Base-by-base conservation (phyloP, 805 yeast species). In the Metschnikowia proteae region DNA sequence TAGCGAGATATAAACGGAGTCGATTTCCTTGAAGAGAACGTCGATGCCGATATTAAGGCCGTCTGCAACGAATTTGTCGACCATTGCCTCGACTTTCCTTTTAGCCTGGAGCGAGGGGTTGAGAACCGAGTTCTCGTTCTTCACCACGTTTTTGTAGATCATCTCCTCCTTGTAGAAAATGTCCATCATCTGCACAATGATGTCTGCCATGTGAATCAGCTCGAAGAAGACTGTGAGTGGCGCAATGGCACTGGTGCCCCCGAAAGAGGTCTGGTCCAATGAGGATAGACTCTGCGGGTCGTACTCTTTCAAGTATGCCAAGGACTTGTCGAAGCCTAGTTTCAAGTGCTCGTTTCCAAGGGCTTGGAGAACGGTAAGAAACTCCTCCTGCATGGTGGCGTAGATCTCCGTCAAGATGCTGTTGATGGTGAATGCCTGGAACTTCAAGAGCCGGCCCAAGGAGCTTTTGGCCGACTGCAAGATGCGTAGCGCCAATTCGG, bases 31-130 rank as follows among this genome's bases (percentile, higher is more conserved):
- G 66, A 90, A 83, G 34, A 94, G 74, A 7, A 90, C 91, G 52
- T 88, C 96, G 31, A 94, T 89, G 37, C 97, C 96, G n/a, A 86
- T 79, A 59, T 89, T 91, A 29, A 94, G 74, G 0, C 99, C 99
- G 60, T 86, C 87, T 0, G 98, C 99, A 17, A 94, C 97, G 61
- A 78, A 85, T 46, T 82, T 88, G 65, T 94, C 99, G 8, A 94
- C 78, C 67, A 82, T 71, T 6, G 81, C 81, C 60, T 94, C 99
- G 52, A 94, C 80, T 49, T 78, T 79, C 60, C 89, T 87, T 61
- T 94, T 95, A 35, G 83, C 79, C 58, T 84, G 88, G 43, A 89
- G 80, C 6, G 92, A 78, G 5, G 84, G 84, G 51, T 88, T 83
- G 46, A 89, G 73, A 59, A 91, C 88, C 52, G 94, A 96, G 49